A percentile compares a stretch with the other conserved stretches of the same genome.
These are phyloP conservation scores for Eucalyptus melliodora DNA, from an alignment of 345 rosid genomes.

Conservation along the genomic window DNA sequence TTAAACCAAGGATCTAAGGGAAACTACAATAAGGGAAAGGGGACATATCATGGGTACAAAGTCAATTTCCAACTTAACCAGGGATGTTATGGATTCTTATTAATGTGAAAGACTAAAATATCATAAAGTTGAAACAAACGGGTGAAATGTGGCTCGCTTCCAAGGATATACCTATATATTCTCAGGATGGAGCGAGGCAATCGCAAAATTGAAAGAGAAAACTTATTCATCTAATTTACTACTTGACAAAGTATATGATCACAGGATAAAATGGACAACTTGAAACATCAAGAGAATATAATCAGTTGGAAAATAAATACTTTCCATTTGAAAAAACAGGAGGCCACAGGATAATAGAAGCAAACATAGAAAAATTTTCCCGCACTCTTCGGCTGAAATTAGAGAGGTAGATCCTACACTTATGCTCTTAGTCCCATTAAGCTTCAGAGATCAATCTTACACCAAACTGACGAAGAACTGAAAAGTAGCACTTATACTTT, in stretches of 20 bases:
- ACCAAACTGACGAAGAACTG: neutral
- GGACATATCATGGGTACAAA: neutral
- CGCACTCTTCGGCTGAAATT: neutral
- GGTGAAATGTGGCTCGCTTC: neutral
- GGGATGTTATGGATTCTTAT: neutral
- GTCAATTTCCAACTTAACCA: neutral
- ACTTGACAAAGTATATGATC: neutral
- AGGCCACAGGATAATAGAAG: neutral
- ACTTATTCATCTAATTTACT: neutral
- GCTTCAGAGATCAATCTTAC: neutral
- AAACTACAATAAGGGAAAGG: neutral
- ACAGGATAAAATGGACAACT: neutral
- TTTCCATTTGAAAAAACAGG: neutral
- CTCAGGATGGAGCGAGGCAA: neutral
- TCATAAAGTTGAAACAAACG: neutral
- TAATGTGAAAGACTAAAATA: neutral
- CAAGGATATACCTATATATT: neutral
- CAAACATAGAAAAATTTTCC: neutral
- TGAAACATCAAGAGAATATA: neutral
- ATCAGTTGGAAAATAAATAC: neutral
- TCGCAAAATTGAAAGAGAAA: neutral
- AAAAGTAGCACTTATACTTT: neutral
- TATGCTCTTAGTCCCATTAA: neutral
- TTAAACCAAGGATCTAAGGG: neutral
- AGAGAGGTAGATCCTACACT: neutral